Percentiles rank a stretch among this genome's conserved stretches.
These are phyloP conservation scores for Aspergillus texensis DNA, from an alignment of 2,329 filamentous ascomycete genomes.

Conservation along the genomic window DNA sequence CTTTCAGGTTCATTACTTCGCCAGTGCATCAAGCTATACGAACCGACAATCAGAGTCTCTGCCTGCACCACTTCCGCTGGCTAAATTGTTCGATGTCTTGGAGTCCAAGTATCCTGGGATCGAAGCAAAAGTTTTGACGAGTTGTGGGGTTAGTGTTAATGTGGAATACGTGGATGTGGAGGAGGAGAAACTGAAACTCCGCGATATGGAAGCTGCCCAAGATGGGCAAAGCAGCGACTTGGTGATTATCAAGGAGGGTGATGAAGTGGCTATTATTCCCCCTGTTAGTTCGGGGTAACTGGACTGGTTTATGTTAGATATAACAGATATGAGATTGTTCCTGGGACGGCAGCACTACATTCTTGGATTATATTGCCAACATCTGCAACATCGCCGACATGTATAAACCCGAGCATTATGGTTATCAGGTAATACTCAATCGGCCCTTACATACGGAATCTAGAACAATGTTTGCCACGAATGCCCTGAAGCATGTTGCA, in stretches of 20 bases:
- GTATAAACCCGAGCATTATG: not conserved
- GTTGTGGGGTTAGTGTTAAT: not conserved
- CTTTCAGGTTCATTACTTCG: not conserved
- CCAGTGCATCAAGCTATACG: not conserved
- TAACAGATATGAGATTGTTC: not conserved
- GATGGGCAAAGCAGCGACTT: not conserved
- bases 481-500: not conserved
- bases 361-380: not conserved
- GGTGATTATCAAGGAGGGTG: not conserved
- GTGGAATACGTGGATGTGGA: not conserved
- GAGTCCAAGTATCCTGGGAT: not conserved
- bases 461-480: not conserved
- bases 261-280: not conserved
- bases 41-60: not conserved
- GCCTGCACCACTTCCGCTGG: not conserved
- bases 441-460: not conserved
- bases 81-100: not conserved
- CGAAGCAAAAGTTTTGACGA: not conserved
- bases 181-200: not conserved
- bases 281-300: not conserved
- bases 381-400: not conserved
- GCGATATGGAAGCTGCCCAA: not conserved
- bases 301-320: not conserved
- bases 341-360: rapidly evolving
- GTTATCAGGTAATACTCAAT: not conserved